Evolutionary conservation across 2,329 filamentous ascomycete genomes (phyloP).

Genomic region (Ophiostoma sp.): DNA sequence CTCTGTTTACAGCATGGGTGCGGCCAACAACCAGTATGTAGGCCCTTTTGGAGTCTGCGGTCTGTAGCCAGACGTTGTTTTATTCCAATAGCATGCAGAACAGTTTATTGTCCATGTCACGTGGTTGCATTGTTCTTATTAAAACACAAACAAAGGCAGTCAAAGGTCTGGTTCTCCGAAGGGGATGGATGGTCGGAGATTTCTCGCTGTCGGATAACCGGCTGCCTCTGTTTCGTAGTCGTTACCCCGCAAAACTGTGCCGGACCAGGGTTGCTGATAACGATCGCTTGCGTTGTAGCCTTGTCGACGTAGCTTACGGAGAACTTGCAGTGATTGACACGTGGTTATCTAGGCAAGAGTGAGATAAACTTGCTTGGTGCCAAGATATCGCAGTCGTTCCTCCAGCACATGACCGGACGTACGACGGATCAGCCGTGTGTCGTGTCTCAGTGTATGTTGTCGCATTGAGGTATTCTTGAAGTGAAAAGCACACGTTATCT

Average conservation of each 20-base stretch:
- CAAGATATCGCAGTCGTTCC: neutral
- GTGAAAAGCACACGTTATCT: neutral
- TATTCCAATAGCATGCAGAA: neutral
- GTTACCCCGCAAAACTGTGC: neutral
- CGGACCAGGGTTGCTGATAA: neutral
- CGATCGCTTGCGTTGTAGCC: neutral
- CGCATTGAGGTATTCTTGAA: neutral
- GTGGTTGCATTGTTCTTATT: neutral
- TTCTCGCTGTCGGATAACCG: slow-evolving; percentile 1
- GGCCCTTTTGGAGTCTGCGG: neutral
- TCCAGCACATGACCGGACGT: neutral
- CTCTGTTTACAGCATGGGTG: neutral
- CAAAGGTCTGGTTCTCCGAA: neutral
- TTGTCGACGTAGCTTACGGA: too few relatives aligned
- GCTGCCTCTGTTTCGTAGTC: neutral
- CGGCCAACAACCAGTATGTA: neutral
- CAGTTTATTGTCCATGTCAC: neutral
- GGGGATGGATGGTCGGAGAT: neutral
- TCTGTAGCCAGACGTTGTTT: neutral
- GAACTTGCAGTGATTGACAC: too few relatives aligned
- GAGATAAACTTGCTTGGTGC: neutral
- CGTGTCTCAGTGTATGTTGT: neutral
- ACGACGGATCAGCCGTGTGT: neutral
- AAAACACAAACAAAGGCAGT: neutral
- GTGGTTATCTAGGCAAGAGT: neutral